Evolutionary conservation across 345 rosid species (phyloP).

Genomic region (Bretschneidera sinensis): DNA sequence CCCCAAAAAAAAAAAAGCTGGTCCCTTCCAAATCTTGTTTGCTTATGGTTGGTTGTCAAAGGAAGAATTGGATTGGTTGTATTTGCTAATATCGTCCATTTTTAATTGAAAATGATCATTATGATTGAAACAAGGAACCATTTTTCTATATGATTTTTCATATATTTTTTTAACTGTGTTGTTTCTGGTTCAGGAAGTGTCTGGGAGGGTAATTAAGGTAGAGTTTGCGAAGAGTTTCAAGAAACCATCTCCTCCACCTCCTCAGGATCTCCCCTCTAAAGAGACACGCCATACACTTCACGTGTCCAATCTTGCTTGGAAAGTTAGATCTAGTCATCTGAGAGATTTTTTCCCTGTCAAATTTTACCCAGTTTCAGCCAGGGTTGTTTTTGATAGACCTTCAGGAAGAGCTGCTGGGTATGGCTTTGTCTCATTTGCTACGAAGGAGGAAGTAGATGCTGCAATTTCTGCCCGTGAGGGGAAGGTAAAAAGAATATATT

Average conservation of each 20-base stretch:
- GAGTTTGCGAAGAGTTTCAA: constrained; percentile 63
- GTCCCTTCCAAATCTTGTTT: no score
- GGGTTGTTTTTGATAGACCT: constrained; percentile 62
- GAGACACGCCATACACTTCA: constrained; percentile 71
- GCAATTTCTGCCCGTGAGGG: constrained; percentile 66
- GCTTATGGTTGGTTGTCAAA: no score
- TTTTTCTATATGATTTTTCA: background rate
- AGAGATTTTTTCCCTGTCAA: constrained; percentile 62
- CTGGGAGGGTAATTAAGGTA: constrained; percentile 69
- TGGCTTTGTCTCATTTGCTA: constrained; percentile 81
- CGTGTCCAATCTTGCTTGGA: constrained; percentile 88
- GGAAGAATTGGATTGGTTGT: no score
- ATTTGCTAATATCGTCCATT: background rate
- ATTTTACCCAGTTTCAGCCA: constrained; percentile 54
- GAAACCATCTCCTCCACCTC: constrained; percentile 42
- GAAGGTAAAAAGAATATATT: constrained; percentile 45
- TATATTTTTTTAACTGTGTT: background rate
- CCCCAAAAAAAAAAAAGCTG: no score
- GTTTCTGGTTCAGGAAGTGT: constrained; percentile 48
- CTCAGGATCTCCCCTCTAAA: constrained; percentile 27
- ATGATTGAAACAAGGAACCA: no score
- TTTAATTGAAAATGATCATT: background rate
- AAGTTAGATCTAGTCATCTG: constrained; percentile 71
- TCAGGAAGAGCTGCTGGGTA: constrained; percentile 72
- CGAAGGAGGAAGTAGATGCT: constrained; percentile 84